These are phyloP conservation scores for Coffea eugenioides DNA, from an alignment of 257 asterid species.

Conservation along the genomic window DNA sequence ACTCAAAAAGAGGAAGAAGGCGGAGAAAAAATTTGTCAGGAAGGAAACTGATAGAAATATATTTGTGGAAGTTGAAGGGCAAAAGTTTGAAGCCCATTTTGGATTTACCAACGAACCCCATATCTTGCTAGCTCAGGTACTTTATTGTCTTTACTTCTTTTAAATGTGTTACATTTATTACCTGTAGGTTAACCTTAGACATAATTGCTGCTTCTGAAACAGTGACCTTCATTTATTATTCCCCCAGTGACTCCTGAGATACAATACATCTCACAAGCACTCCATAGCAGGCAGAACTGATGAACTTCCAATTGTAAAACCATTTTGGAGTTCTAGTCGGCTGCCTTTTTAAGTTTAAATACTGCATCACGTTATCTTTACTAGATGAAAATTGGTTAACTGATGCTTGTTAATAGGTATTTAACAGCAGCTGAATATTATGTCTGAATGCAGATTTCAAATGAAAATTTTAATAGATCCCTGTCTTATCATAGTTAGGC, in stretches of 20 bases:
- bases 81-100: constrained; percentile 53
- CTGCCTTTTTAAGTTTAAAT: not conserved
- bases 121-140: constrained; percentile 84
- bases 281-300: not conserved
- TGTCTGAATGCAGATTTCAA: not conserved
- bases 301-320: not conserved
- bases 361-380: not conserved
- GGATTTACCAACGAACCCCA: constrained; percentile 67
- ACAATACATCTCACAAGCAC: not conserved
- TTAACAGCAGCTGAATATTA: not conserved
- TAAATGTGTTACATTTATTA: not conserved
- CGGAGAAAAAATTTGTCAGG: not conserved
- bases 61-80: constrained; percentile 40
- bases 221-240: not conserved
- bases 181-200: not conserved
- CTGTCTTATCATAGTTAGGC: not conserved
- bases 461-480: not conserved
- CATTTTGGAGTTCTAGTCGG: not conserved
- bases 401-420: not conserved
- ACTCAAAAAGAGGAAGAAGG: constrained; percentile 19
- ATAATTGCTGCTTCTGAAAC: not conserved
- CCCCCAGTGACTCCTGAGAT: not conserved
- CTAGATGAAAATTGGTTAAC: not conserved
- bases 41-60: constrained; percentile 34
- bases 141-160: not conserved